These are phyloP conservation scores for Pseudopithomyces chartarum DNA, from an alignment of 2,329 filamentous ascomycete species.

Conservation along the genomic window DNA sequence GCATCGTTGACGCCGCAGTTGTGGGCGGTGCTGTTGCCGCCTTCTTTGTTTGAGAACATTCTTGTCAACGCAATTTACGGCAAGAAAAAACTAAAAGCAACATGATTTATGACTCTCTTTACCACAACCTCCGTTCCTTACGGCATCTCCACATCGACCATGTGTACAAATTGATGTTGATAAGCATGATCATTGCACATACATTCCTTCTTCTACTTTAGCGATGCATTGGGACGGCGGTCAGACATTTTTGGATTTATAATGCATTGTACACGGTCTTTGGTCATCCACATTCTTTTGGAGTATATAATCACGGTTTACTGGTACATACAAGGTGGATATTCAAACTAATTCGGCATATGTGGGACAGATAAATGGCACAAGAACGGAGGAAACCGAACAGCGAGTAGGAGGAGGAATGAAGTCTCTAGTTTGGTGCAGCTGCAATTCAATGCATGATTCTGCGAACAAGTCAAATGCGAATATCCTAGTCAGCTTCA, in stretches of 20 bases:
- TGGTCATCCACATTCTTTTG: conserved; percentile 1
- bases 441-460: neutral
- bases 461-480: neutral
- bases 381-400: neutral
- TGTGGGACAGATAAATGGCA: neutral
- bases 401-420: neutral
- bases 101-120: conserved; percentile 2
- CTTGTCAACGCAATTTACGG: neutral
- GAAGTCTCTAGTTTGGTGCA: neutral
- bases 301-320: neutral
- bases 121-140: neutral
- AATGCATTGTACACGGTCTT: conserved; percentile 6
- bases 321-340: neutral
- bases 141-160: neutral
- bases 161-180: neutral
- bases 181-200: neutral
- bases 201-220: conserved; percentile 3
- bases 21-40: conserved; percentile 37
- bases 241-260: neutral
- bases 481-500: neutral
- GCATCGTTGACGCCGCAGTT: conserved; percentile 34
- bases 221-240: conserved; percentile 6
- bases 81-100: neutral
- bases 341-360: neutral
- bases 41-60: neutral